Conservation (phyloP, 345 rosid genomes). For the Rhodamnia rubescens region DNA sequence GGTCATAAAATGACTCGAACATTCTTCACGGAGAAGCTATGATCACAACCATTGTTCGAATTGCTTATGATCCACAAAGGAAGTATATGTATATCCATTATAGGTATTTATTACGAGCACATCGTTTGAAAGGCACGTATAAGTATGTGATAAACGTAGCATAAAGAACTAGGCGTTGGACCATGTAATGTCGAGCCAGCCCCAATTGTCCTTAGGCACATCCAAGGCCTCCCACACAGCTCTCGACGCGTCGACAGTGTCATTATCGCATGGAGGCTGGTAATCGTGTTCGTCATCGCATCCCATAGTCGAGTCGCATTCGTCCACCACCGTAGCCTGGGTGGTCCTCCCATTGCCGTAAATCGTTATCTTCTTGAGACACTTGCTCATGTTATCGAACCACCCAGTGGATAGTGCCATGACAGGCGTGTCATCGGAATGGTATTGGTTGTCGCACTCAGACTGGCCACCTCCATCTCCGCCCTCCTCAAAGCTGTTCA, state of each 20-base stretch:
- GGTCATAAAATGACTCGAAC: background rate
- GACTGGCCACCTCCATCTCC: conserved; percentile 14
- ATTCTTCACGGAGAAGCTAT: background rate
- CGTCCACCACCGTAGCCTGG: conserved; percentile 3
- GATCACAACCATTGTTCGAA: background rate
- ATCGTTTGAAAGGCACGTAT: background rate
- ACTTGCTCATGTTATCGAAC: conserved; percentile 2
- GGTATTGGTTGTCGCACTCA: conserved; percentile 17
- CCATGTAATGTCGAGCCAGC: conserved; percentile 4
- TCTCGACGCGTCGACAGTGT: background rate
- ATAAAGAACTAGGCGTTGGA: background rate
- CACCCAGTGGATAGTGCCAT: conserved; percentile 26
- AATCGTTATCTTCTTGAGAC: conserved; percentile 7
- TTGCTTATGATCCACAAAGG: background rate
- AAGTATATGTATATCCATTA: background rate
- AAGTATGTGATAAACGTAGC: background rate
- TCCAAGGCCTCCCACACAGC: conserved; percentile 1
- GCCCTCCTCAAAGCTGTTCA: conserved; percentile 6
- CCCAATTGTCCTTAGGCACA: background rate
- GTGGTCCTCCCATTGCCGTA: conserved; percentile 2
- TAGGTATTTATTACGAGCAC: background rate
- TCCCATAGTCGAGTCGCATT: conserved; percentile 6
- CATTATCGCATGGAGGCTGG: conserved; percentile 1
- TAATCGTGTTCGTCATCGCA: background rate
- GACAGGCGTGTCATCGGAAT: background rate